Base-by-base conservation (phyloP, 140 eudicot species). In the Flaveria floridana region DNA sequence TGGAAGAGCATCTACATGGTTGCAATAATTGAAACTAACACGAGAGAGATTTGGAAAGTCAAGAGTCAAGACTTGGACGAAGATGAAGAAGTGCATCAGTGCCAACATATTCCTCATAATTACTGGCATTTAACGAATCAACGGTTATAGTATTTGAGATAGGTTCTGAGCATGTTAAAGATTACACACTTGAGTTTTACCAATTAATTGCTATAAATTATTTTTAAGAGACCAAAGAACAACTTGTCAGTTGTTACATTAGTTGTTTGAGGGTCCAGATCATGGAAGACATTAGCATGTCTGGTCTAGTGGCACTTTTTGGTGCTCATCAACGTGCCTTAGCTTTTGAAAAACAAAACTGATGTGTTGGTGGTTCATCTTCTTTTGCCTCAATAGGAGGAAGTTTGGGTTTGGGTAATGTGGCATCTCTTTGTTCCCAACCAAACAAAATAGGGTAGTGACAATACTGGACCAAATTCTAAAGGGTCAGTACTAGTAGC, bases 71-170 rank as follows among this genome's bases (percentile, higher is more conserved):
- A 34, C 7, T 0, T 34, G 1, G 7, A 34, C 7, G 7, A 34
- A 34, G 41, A 34, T 34, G 7, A 34, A 34, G 6, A 34, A 34
- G 7, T 34, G 41, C 41, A 34, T 34, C 1, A 34, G 26, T 14
- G 28, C 30, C 64, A 56, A 56, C 64, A 19, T 56, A 56, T 56
- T 56, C 64, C 64, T 56, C 64, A 56, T 16, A 16, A 20, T 19
- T 6, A 16, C 12, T 0, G 4, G 7, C 41, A 7, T 34, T 34
- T 5, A 4, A 34, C 6, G 41, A 4, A 44, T 13, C 64, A 56
- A 16, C 64, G 30, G 12, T 56, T 56, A 56, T 3, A 56, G 20
- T 19, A 56, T 56, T 56, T 56, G 13, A 56, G 13, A 56, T 3
- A 56, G 12, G 30, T 11, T 19, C 26, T 11, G 19, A 56, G 41